Evolutionary conservation across 2,329 filamentous ascomycete genomes (phyloP).

Genomic region (Alternaria novae-zelandiae): DNA sequence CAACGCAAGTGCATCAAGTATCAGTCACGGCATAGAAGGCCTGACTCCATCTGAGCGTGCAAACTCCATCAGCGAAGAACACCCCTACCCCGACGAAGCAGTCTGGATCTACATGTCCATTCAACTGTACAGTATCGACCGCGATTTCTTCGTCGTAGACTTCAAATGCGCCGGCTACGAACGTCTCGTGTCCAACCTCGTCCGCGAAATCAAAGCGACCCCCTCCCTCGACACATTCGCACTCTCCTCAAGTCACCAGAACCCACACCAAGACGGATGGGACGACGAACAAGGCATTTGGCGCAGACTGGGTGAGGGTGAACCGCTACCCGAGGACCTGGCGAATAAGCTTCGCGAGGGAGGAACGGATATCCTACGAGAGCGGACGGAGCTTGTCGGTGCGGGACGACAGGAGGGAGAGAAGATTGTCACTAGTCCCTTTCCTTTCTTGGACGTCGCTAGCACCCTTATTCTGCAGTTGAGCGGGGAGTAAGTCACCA

Average conservation of each 20-base stretch:
- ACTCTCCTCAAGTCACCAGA: slow-evolving; percentile 19
- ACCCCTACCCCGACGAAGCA: slow-evolving; percentile 64
- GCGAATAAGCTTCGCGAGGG: slow-evolving; percentile 37
- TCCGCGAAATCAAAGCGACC: slow-evolving; percentile 47
- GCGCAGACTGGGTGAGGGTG: slow-evolving; percentile 41
- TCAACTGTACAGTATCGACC: slow-evolving; percentile 72
- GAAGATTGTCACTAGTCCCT: slow-evolving; percentile 94
- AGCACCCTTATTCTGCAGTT: slow-evolving; percentile 92
- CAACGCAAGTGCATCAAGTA: slow-evolving; percentile 37
- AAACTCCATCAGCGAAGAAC: slow-evolving; percentile 26
- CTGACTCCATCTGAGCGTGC: slow-evolving; percentile 24
- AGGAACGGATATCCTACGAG: slow-evolving; percentile 45
- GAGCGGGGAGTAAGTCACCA: slow-evolving; percentile 39
- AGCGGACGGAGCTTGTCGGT: slow-evolving; percentile 52
- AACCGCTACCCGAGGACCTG: slow-evolving; percentile 39
- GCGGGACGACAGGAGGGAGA: slow-evolving; percentile 69
- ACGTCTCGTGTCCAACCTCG: slow-evolving; percentile 67
- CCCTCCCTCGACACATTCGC: slow-evolving; percentile 24
- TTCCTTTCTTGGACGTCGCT: slow-evolving; percentile 93
- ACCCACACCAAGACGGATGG: slow-evolving; percentile 39
- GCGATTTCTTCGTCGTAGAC: slow-evolving; percentile 91
- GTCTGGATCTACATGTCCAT: slow-evolving; percentile 96
- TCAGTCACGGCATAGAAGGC: slow-evolving; percentile 39
- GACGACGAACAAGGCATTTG: slow-evolving; percentile 45
- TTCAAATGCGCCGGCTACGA: slow-evolving; percentile 99